Conservation (phyloP, 495 filamentous ascomycete genomes). For the Bombardia bombarda region DNA sequence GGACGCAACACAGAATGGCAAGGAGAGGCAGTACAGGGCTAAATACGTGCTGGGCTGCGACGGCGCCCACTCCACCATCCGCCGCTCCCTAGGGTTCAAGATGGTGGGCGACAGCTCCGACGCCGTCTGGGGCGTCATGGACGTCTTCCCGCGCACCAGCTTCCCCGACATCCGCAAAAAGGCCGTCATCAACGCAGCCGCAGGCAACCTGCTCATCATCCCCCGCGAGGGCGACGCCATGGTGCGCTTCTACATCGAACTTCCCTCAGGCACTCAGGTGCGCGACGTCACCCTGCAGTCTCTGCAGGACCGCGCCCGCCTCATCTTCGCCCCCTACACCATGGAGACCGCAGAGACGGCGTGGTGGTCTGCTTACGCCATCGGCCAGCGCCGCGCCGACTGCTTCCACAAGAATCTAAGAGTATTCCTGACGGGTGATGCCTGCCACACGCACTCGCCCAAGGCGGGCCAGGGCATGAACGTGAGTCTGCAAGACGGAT, state of each 20-base stretch:
- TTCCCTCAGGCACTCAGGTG: constrained; percentile 30
- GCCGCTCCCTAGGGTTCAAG: constrained; percentile 57
- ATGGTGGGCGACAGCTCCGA: constrained; percentile 73
- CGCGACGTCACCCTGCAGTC: constrained; percentile 44
- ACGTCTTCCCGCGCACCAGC: constrained; percentile 62
- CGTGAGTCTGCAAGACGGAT: constrained; percentile 43
- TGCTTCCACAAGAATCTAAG: constrained; percentile 47
- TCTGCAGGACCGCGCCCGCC: constrained; percentile 49
- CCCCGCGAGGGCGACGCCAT: constrained; percentile 57
- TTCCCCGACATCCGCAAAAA: constrained; percentile 70
- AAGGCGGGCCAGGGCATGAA: constrained; percentile 75
- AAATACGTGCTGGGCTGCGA: constrained; percentile 73
- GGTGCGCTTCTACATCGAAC: constrained; percentile 55
- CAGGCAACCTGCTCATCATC: constrained; percentile 53
- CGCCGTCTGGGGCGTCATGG: constrained; percentile 68
- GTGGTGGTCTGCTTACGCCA: constrained; percentile 59
- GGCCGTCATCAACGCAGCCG: constrained; percentile 42
- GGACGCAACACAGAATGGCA: constrained; percentile 38
- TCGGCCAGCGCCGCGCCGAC: constrained; percentile 54
- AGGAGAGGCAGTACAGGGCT: constrained; percentile 47
- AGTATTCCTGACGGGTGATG: constrained; percentile 62
- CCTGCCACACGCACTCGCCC: constrained; percentile 64
- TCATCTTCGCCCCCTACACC: constrained; percentile 47
- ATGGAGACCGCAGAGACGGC: constrained; percentile 37
- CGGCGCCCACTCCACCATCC: constrained; percentile 64